phyloP scores from a whole-genome alignment of 73 alveolate species.

The Paramecium pentaurelia region DNA sequence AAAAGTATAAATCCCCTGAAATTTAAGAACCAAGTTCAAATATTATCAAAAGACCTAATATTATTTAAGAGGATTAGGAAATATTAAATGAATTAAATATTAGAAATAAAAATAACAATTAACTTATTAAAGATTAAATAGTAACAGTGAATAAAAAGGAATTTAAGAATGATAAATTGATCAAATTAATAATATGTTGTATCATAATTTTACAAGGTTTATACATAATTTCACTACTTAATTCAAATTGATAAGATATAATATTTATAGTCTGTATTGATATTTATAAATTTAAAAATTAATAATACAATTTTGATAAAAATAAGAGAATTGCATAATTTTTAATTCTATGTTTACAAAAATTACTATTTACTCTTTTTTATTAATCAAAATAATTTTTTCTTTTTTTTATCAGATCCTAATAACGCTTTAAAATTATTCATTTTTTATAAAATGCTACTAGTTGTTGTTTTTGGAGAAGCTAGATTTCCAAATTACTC shows the following conservation, averaged over 20 bases:
- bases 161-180: not conserved
- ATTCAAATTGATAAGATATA: not conserved
- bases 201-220: not conserved
- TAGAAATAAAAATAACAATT: not conserved
- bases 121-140: not conserved
- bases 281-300: too few species aligned
- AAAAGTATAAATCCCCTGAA: not conserved
- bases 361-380: not conserved
- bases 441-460: not conserved
- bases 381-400: not conserved
- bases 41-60: not conserved
- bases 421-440: not conserved
- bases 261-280: not conserved
- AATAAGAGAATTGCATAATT: not conserved
- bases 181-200: not conserved
- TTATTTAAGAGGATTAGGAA: not conserved
- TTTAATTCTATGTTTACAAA: not conserved
- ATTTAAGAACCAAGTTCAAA: not conserved
- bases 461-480: slow-evolving; percentile 21
- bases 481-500: not conserved
- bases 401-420: not conserved
- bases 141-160: not conserved
- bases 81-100: too few species aligned
- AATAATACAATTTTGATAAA: not conserved
- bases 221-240: not conserved